A percentile compares a stretch with the other conserved stretches of the same genome.
Conservation (phyloP, 192 early-diverging fungal genomes). For the Ambispora gerdemannii region DNA sequence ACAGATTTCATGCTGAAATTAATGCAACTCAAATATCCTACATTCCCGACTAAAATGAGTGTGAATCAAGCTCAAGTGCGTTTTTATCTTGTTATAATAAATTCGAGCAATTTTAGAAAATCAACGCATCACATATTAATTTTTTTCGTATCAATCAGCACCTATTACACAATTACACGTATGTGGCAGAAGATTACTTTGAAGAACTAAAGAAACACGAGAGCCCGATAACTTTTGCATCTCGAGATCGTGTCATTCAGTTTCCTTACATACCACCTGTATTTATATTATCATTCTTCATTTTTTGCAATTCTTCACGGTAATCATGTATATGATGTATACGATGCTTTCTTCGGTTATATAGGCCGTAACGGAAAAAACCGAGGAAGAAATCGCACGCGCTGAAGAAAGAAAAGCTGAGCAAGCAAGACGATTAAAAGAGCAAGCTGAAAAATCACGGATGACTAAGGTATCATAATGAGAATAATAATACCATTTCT, state of each 20-base stretch:
- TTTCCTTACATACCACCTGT: slow-evolving; percentile 73
- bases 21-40: slow-evolving; percentile 87
- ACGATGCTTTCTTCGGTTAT: background rate
- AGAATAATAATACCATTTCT: background rate
- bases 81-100: too few species aligned
- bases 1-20: slow-evolving; percentile 82
- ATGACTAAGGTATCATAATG: slow-evolving; percentile 65
- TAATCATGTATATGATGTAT: background rate
- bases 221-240: slow-evolving; percentile 56
- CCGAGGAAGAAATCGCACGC: slow-evolving; percentile 71
- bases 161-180: slow-evolving; percentile 64
- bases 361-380: slow-evolving; percentile 66
- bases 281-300: slow-evolving; percentile 6
- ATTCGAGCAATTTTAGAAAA: too few species aligned
- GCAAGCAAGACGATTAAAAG: slow-evolving; percentile 69
- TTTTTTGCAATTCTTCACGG: too few species aligned
- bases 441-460: slow-evolving; percentile 76
- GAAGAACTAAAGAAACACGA: slow-evolving; percentile 62
- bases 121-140: too few species aligned
- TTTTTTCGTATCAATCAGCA: too few species aligned
- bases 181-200: slow-evolving; percentile 75
- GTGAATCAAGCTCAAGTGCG: slow-evolving; percentile 66
- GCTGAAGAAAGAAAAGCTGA: slow-evolving; percentile 68
- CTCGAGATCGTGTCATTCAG: slow-evolving; percentile 71
- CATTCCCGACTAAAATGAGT: slow-evolving; percentile 81